Conservation (phyloP, 1,284 basidiomycete species). For the Tranzscheliella williamsii region DNA sequence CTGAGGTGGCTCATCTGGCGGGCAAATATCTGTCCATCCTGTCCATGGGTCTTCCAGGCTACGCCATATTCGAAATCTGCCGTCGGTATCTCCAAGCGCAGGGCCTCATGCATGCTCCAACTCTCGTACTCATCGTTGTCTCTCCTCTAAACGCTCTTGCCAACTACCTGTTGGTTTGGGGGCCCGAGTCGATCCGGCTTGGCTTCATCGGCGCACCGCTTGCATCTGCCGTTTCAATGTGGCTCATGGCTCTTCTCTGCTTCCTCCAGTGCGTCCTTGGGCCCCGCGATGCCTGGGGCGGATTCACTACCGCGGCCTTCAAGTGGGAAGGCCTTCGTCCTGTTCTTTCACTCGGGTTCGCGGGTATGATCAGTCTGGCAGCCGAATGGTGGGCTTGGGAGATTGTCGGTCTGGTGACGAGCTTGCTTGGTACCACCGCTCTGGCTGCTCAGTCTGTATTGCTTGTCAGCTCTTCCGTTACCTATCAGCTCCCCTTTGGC, state of each 20-base stretch:
- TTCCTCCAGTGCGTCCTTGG: slow-evolving; percentile 64
- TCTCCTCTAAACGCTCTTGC: slow-evolving; percentile 84
- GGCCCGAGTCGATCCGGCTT: slow-evolving; percentile 65
- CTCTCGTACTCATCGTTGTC: slow-evolving; percentile 78
- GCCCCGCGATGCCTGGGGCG: slow-evolving; percentile 81
- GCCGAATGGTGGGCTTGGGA: slow-evolving; percentile 95
- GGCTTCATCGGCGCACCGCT: slow-evolving; percentile 93
- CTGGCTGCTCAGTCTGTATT: slow-evolving; percentile 72
- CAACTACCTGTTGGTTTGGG: slow-evolving; percentile 75
- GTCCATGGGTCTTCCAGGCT: slow-evolving; percentile 83
- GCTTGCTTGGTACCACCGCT: slow-evolving; percentile 61
- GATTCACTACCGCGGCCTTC: slow-evolving; percentile 66
- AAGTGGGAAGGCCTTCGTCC: slow-evolving; percentile 39
- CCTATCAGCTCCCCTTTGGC: slow-evolving; percentile 82
- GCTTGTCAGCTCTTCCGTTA: slow-evolving; percentile 72
- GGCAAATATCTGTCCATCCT: slow-evolving; percentile 74
- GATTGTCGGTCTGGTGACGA: slow-evolving; percentile 64
- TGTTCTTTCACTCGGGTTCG: slow-evolving; percentile 46
- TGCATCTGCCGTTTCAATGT: slow-evolving; percentile 84
- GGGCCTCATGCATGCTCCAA: slow-evolving; percentile 84
- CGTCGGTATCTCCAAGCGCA: slow-evolving; percentile 55
- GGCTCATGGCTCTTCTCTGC: slow-evolving; percentile 69
- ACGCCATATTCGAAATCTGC: slow-evolving; percentile 65
- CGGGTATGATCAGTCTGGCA: slow-evolving; percentile 69
- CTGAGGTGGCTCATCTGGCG: slow-evolving; percentile 78